Base-by-base conservation (phyloP, 1,284 basidiomycete species). In the Melampsora abietis-canadensis region DNA sequence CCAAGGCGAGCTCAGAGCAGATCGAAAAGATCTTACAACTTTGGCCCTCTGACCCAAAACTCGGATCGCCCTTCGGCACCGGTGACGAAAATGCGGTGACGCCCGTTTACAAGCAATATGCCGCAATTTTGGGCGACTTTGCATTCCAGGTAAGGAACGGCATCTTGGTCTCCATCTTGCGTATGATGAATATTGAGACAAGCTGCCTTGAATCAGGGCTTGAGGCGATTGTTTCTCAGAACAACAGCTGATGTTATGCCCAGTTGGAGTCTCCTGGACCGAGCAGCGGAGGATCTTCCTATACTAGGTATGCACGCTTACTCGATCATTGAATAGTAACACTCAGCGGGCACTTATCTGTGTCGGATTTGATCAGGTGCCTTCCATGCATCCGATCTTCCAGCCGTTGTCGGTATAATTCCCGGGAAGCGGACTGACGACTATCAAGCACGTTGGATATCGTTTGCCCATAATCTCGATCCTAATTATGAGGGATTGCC, bases 191-290 rank as follows among this genome's bases (percentile, higher is more conserved):
- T 37, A 27, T 59, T 17, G 44, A 37, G 15, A 31, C 6, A 40
- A 40, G 21, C 1, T 14, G 37, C 21, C 14, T 59, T 40, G 51
- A 40, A 27, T 15, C 21, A 70, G 68, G 60, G 44, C n/a, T 31
- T 54, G 19, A 63, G 68, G 30, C 61, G 63, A 7, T 37, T 65
- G 10, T 73, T 65, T 47, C 40, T 73, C 15, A 40, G 51, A 27
- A 19, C 7, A 27, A 59, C 48, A 7, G 57, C 61, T 40, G 37
- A 31, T 4, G 57, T 19, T 4, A 73, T 73, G 31, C 37, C 63
- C 14, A 66, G 51, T 46, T 73, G 69, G 69, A 73, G 69, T 37
- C 65, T 46, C n/a, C n/a, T 73, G 30, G 69, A 73, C 40, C 69
- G 51, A 57, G 21, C 62, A 14, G 21, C 24, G 24, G 24, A 66